phyloP scores from a whole-genome alignment of 352 stramenopile species.

The Globisporangium apiculatum region DNA sequence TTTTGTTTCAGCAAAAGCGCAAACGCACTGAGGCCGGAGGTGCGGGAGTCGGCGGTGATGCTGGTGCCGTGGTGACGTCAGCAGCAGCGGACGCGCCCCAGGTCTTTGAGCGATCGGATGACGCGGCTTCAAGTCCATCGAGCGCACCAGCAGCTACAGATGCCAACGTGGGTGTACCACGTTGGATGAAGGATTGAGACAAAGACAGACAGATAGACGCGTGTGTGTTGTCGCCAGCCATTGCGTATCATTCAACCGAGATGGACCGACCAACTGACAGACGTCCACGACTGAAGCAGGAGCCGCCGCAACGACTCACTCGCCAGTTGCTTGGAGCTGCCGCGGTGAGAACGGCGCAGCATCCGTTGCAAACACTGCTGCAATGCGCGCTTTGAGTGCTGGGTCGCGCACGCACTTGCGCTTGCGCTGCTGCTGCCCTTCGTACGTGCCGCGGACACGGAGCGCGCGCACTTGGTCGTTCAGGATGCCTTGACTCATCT shows the following conservation, averaged over 20 bases:
- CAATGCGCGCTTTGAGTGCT: conserved; percentile 34
- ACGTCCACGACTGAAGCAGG: no score
- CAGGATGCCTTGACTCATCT: conserved; percentile 61
- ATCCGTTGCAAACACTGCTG: conserved; percentile 23
- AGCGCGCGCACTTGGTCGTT: conserved; percentile 66
- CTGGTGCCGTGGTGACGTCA: no score
- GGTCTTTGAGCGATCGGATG: no score
- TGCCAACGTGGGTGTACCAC: conserved; percentile 18
- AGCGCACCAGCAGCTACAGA: conserved; percentile 6
- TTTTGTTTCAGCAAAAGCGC: conserved; percentile 51
- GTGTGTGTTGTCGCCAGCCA: neutral
- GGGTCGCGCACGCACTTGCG: conserved; percentile 18
- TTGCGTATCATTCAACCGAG: neutral
- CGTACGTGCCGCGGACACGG: conserved; percentile 37
- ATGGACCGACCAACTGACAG: no score
- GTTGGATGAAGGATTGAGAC: conserved; percentile 35
- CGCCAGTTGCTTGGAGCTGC: conserved; percentile 8
- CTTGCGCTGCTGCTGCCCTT: conserved; percentile 21
- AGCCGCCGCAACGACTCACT: neutral
- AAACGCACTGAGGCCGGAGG: conserved; percentile 9
- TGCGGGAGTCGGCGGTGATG: no score
- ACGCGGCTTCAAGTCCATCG: neutral
- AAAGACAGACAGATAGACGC: neutral
- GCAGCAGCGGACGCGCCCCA: no score
- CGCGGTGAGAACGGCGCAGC: conserved; percentile 19